These are phyloP conservation scores for Hypoxylon sp. DNA, from an alignment of 2,329 filamentous ascomycete genomes.

Conservation along the genomic window DNA sequence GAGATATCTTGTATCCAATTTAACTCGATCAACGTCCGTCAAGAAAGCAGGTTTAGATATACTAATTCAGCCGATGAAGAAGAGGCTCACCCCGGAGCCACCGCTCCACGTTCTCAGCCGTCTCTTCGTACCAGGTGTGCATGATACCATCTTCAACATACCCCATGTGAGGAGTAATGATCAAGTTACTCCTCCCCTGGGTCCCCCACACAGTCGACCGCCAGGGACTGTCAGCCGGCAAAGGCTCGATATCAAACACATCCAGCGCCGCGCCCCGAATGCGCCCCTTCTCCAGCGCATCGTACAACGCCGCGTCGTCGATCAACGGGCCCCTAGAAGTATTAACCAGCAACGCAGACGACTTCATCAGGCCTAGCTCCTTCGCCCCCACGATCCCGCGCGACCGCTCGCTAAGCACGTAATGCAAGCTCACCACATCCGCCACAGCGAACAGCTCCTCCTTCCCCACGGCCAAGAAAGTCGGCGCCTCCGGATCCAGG, in stretches of 20 bases:
- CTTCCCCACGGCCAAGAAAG: conserved; percentile 70
- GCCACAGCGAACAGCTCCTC: conserved; percentile 70
- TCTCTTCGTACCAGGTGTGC: conserved; percentile 75
- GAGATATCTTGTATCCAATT: neutral
- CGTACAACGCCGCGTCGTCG: conserved; percentile 73
- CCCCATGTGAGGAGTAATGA: conserved; percentile 80
- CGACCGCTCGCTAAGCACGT: conserved; percentile 74
- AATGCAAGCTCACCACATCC: conserved; percentile 77
- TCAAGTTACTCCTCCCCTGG: conserved; percentile 68
- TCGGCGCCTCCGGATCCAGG: conserved; percentile 55
- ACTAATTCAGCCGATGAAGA: conserved; percentile 36
- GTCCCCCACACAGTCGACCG: conserved; percentile 72
- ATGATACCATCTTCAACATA: conserved; percentile 77
- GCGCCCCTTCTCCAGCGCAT: conserved; percentile 66
- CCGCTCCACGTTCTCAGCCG: conserved; percentile 70
- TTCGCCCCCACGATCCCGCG: conserved; percentile 67
- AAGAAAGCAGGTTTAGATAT: neutral
- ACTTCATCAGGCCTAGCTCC: conserved; percentile 74
- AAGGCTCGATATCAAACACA: conserved; percentile 79
- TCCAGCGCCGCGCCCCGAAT: conserved; percentile 79
- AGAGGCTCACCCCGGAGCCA: conserved; percentile 55
- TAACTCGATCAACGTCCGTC: neutral
- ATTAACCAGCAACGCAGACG: conserved; percentile 74
- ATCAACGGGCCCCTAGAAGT: conserved; percentile 78
- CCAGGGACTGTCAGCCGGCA: conserved; percentile 76